phyloP scores from a whole-genome alignment of 805 yeast species.

The Phaffomyces opuntiae region DNA sequence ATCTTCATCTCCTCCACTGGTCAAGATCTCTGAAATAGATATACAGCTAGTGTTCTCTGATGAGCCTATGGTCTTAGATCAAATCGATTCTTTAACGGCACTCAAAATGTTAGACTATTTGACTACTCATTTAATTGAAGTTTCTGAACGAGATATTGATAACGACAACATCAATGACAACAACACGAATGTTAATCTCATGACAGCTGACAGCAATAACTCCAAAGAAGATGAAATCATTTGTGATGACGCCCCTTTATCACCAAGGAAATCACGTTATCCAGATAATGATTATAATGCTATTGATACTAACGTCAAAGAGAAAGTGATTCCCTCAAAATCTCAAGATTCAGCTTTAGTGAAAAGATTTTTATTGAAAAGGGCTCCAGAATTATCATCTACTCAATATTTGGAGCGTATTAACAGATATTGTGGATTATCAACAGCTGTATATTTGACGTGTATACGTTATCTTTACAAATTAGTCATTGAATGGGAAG shows the following conservation, averaged over 20 bases:
- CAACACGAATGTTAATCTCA: not conserved
- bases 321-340: not conserved
- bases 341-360: slow-evolving; percentile 17
- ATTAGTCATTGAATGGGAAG: slow-evolving; percentile 10
- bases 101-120: slow-evolving; percentile 7
- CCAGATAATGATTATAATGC: not conserved
- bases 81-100: slow-evolving; percentile 6
- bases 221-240: slow-evolving; percentile 1
- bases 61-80: not conserved
- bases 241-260: slow-evolving; percentile 9
- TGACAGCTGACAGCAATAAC: not conserved
- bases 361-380: slow-evolving; percentile 18
- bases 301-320: no score
- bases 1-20: slow-evolving; percentile 9
- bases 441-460: slow-evolving; percentile 24
- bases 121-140: not conserved
- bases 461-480: slow-evolving; percentile 22
- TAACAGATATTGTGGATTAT: slow-evolving; percentile 22
- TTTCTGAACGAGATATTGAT: not conserved
- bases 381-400: slow-evolving; percentile 19
- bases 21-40: slow-evolving; percentile 9
- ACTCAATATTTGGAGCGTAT: slow-evolving; percentile 23
- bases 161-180: not conserved
- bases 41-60: slow-evolving; percentile 2
- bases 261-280: slow-evolving; percentile 14